phyloP scores from a whole-genome alignment of 306 rosid species.

The Quercus variabilis region DNA sequence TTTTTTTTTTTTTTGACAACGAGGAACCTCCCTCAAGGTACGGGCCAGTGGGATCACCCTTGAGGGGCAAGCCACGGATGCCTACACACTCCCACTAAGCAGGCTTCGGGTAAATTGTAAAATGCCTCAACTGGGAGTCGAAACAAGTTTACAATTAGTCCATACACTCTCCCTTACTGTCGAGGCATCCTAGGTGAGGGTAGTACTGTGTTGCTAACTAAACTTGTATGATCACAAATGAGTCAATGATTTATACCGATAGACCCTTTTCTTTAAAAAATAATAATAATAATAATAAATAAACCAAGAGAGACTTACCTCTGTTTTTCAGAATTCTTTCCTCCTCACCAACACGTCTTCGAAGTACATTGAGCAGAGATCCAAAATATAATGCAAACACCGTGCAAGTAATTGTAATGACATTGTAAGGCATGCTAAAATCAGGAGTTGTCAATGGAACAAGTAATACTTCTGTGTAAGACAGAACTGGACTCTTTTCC shows the following conservation, averaged over 20 bases:
- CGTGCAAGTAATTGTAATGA: conserved; percentile 91
- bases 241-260: not conserved
- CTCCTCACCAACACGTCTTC: conserved; percentile 82
- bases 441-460: conserved; percentile 95
- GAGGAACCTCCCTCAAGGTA: too few species aligned
- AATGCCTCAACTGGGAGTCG: too few species aligned
- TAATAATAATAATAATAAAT: too few species aligned
- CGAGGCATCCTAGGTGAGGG: too few species aligned
- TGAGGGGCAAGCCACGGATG: too few species aligned
- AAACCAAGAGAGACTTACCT: conserved; percentile 40
- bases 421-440: conserved; percentile 98
- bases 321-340: conserved; percentile 59
- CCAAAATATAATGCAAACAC: conserved; percentile 89
- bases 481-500: conserved; percentile 62
- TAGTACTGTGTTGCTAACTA: not conserved
- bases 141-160: too few species aligned
- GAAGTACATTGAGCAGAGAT: conserved; percentile 76
- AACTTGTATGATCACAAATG: not conserved
- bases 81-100: too few species aligned
- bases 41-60: too few species aligned
- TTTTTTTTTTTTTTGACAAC: too few species aligned
- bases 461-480: conserved; percentile 82
- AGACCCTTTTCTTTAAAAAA: too few species aligned
- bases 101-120: too few species aligned
- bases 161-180: too few species aligned